Base-by-base conservation (phyloP, 1,139 yeast species). In the Hyphopichia burtonii region DNA sequence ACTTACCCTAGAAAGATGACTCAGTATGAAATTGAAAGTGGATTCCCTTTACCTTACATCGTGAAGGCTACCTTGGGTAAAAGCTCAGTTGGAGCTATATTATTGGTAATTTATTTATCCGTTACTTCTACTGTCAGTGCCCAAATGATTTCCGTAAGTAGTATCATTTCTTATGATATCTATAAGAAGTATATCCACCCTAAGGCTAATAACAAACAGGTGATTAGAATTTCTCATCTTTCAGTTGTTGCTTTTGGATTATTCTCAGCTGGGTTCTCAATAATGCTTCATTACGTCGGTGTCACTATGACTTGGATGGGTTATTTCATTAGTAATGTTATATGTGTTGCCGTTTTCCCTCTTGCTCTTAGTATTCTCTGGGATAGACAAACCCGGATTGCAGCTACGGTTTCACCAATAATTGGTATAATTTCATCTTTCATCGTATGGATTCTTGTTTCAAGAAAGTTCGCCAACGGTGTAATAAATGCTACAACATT, bases 231-330 rank as follows among this genome's bases (percentile, higher is more conserved):
- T 2, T 56, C 64, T 4, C 68, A 63, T 43, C 39, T 51, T 35
- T 61, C 63, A 11, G 66, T 63, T 38, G 51, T 63, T 2, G 51
- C 55, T 36, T 63, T 63, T 47, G 67, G 65, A 3, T 46, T 63
- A 9, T 61, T 61, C 39, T 46, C 63, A 9, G 64, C 67, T 23
- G 68, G 58, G 3, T 63, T 61, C 36, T 51, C 64, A 4, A 52
- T 62, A 6, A 62, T 63, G 66, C 50, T 63, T 31, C 67, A 63
- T 44, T 62, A 62, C 41, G 66, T 61, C 22, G 65, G 65, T 6
- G 58, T 58, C 8, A 58, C 54, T 47, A 52, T 59, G 61, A 62
- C 71, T 2, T 68, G 72, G 72, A 44, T 61, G 40, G 64, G 67
- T 1, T 65, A 66, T 43, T 66, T 68, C 47, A 48, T 52, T 34